Evolutionary conservation across 2,329 filamentous ascomycete genomes (phyloP).

Genomic region (Colletotrichum sojae): DNA sequence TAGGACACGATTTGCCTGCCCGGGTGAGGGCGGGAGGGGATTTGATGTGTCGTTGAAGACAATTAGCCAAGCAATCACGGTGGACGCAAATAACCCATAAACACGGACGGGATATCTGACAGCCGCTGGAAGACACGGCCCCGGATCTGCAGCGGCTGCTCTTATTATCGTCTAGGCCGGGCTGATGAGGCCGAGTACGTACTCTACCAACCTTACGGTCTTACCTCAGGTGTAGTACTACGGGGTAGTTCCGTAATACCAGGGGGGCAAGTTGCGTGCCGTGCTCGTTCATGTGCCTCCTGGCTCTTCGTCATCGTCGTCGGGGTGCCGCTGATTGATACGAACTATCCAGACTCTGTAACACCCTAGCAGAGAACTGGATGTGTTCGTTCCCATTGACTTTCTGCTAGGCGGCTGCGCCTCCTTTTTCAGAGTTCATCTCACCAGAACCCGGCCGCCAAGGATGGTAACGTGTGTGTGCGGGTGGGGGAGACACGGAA

Average conservation of each 20-base stretch:
- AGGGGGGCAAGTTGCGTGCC: too few species aligned
- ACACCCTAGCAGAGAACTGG: slow-evolving; percentile 34
- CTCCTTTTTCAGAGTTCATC: slow-evolving; percentile 34
- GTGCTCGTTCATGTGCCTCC: background rate
- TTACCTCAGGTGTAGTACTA: background rate
- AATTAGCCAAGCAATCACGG: too few species aligned
- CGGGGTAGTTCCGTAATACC: background rate
- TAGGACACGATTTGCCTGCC: background rate
- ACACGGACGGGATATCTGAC: slow-evolving; percentile 24
- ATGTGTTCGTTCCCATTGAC: slow-evolving; percentile 38
- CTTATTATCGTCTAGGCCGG: background rate
- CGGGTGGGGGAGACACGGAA: background rate
- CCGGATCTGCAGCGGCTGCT: slow-evolving; percentile 17
- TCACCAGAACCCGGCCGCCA: slow-evolving; percentile 29
- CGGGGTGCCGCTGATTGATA: slow-evolving; percentile 28
- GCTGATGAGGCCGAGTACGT: background rate
- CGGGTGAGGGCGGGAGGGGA: background rate
- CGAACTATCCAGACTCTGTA: slow-evolving; percentile 37
- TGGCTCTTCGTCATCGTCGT: slow-evolving; percentile 14
- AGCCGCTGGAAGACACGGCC: slow-evolving; percentile 32
- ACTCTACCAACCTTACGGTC: too few species aligned
- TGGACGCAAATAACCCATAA: background rate
- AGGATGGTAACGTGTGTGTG: slow-evolving; percentile 4
- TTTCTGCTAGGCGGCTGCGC: slow-evolving; percentile 29
- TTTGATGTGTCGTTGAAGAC: background rate